A percentile compares a stretch with the other conserved stretches of the same genome.
These are phyloP conservation scores for Torulaspora microellipsoides DNA, from an alignment of 805 yeast species.

Conservation along the genomic window DNA sequence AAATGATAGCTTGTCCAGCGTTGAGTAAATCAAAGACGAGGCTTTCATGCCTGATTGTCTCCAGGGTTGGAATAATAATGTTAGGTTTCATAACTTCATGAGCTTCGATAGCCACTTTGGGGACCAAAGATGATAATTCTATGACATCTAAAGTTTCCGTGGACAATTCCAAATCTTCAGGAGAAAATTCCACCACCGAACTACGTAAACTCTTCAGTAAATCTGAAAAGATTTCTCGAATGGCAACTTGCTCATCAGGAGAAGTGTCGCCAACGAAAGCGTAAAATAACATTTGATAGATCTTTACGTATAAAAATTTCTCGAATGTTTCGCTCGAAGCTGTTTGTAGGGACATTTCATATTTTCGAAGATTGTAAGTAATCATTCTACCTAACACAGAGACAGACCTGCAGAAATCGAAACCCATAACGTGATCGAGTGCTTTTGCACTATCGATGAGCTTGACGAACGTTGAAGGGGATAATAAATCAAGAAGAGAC, in stretches of 20 bases:
- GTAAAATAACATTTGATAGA: slow-evolving; percentile 11
- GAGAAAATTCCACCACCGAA: no score
- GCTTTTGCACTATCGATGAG: background rate
- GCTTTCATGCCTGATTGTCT: slow-evolving; percentile 64
- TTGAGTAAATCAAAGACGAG: slow-evolving; percentile 53
- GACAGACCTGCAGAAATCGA: background rate
- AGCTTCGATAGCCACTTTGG: slow-evolving; percentile 46
- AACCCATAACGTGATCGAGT: slow-evolving; percentile 9
- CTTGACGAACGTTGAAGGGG: background rate
- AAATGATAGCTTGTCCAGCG: slow-evolving; percentile 55
- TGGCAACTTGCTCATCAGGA: slow-evolving; percentile 18
- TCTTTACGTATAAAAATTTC: slow-evolving; percentile 1
- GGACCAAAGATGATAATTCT: slow-evolving; percentile 38
- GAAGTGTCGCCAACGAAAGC: slow-evolving; percentile 40
- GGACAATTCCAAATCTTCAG: slow-evolving; percentile 45
- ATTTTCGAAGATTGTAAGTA: slow-evolving; percentile 1
- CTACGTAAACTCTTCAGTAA: no score
- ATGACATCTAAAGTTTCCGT: slow-evolving; percentile 10
- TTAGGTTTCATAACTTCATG: slow-evolving; percentile 58
- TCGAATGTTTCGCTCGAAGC: background rate
- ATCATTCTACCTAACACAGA: background rate
- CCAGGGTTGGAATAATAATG: slow-evolving; percentile 71
- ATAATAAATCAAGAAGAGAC: slow-evolving; percentile 2
- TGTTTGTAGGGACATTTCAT: background rate
- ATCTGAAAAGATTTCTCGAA: background rate